These are phyloP conservation scores for Chlorophyllum brunneum DNA, from an alignment of 768 basidiomycete species.

Conservation along the genomic window DNA sequence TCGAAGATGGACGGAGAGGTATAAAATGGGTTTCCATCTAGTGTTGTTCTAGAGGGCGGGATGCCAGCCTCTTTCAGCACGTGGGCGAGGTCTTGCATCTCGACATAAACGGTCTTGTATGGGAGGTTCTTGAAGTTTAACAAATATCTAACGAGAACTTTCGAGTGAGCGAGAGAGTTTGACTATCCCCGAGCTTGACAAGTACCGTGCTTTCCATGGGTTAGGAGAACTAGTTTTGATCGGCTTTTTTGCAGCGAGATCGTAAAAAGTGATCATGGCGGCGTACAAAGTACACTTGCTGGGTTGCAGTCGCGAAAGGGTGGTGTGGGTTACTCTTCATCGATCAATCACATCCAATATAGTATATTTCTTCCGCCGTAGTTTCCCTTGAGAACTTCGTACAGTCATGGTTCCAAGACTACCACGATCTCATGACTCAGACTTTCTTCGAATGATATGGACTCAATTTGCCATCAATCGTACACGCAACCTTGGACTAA, in stretches of 20 bases:
- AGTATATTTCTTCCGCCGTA: no score
- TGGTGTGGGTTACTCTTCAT: no score
- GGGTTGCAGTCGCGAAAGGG: background rate
- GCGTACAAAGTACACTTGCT: background rate
- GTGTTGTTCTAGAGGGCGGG: constrained; percentile 19
- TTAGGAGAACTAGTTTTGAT: constrained; percentile 8
- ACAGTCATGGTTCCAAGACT: no score
- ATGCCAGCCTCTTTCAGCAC: constrained; percentile 26
- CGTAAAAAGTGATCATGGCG: constrained; percentile 16
- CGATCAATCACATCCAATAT: no score
- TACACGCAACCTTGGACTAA: no score
- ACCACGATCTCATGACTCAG: no score
- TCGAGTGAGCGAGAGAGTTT: background rate
- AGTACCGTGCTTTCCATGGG: constrained; percentile 12
- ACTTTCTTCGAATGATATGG: no score
- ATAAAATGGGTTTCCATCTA: constrained; percentile 28
- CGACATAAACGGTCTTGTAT: constrained; percentile 38
- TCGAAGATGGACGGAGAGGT: constrained; percentile 45
- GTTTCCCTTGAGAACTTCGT: no score
- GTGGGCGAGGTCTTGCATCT: constrained; percentile 35
- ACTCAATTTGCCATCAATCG: no score
- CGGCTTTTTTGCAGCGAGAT: constrained; percentile 3
- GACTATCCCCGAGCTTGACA: background rate
- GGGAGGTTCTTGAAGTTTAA: constrained; percentile 12
- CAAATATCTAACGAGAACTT: background rate